phyloP scores from a whole-genome alignment of 768 basidiomycete genomes.

The Suillus cothurnatus region DNA sequence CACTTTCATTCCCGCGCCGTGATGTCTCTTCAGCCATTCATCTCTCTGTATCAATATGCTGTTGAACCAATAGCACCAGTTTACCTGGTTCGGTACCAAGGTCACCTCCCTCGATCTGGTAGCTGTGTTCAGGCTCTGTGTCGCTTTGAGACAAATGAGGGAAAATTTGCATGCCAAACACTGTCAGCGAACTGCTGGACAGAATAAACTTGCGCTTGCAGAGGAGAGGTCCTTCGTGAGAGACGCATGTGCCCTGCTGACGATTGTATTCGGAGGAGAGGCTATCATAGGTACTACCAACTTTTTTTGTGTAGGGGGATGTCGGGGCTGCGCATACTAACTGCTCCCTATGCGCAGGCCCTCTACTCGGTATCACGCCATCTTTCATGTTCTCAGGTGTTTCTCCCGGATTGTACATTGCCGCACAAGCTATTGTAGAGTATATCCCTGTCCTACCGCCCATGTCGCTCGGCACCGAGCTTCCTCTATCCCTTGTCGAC shows the following conservation, averaged over 20 bases:
- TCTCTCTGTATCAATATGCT: constrained; percentile 53
- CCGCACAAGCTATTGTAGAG: constrained; percentile 62
- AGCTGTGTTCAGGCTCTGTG: constrained; percentile 70
- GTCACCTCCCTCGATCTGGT: constrained; percentile 68
- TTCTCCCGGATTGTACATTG: constrained; percentile 61
- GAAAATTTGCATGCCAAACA: constrained; percentile 52
- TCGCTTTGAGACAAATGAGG: constrained; percentile 67
- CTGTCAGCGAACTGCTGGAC: constrained; percentile 30
- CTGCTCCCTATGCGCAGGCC: constrained; percentile 46
- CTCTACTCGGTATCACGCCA: constrained; percentile 64
- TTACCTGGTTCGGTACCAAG: constrained; percentile 63
- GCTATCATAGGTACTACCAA: constrained; percentile 56
- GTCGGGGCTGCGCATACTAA: constrained; percentile 5
- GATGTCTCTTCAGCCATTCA: constrained; percentile 43
- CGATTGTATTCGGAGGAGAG: constrained; percentile 82
- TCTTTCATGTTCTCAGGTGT: constrained; percentile 82
- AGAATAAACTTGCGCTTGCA: constrained; percentile 34
- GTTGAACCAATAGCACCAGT: constrained; percentile 64
- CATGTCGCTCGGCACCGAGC: constrained; percentile 57
- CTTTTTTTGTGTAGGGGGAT: neutral
- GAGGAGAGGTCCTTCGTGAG: constrained; percentile 61
- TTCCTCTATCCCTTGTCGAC: constrained; percentile 75
- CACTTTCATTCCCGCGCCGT: neutral
- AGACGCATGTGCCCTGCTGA: constrained; percentile 55
- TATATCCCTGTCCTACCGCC: constrained; percentile 57